A percentile compares a stretch with the other conserved stretches of the same genome.
phyloP scores from a whole-genome alignment of 2,329 filamentous ascomycete genomes.

The Phialophora verrucosa region DNA sequence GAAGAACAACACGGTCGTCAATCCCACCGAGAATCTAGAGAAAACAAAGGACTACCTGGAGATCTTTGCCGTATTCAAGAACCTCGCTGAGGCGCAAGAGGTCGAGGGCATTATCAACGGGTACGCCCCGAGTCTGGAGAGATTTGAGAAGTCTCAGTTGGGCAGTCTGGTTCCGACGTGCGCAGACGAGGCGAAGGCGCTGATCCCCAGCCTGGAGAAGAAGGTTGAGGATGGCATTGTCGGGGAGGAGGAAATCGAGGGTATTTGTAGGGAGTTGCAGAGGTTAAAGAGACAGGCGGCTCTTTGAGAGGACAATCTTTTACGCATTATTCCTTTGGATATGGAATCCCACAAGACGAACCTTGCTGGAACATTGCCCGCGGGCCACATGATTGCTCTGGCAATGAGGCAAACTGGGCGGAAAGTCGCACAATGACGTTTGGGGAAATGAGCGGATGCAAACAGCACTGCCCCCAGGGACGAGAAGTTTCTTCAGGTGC shows the following conservation, averaged over 20 bases:
- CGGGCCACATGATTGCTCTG: background rate
- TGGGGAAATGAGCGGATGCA: background rate
- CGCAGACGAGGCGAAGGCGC: constrained; percentile 92
- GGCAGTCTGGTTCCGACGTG: constrained; percentile 90
- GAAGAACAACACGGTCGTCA: constrained; percentile 48
- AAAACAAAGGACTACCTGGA: constrained; percentile 94
- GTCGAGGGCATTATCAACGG: constrained; percentile 84
- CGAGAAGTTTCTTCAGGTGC: background rate
- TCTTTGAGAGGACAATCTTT: constrained; percentile 20
- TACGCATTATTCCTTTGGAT: background rate
- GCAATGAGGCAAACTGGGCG: background rate
- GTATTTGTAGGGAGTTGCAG: constrained; percentile 86
- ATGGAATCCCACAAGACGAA: background rate
- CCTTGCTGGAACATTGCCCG: no score
- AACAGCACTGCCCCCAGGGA: background rate
- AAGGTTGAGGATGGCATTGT: constrained; percentile 69
- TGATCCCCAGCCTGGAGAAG: constrained; percentile 85
- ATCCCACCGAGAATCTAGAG: constrained; percentile 64
- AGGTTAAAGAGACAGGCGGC: constrained; percentile 62
- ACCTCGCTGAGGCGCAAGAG: constrained; percentile 92
- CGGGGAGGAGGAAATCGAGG: constrained; percentile 79
- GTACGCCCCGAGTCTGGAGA: constrained; percentile 75
- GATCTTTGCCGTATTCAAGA: constrained; percentile 93
- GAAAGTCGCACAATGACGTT: background rate
- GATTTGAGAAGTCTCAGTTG: constrained; percentile 82